A percentile compares a stretch with the other conserved stretches of the same genome.
These are phyloP conservation scores for Stagonosporopsis cucurbitacearum DNA, from an alignment of 2,329 filamentous ascomycete genomes.

Conservation along the genomic window DNA sequence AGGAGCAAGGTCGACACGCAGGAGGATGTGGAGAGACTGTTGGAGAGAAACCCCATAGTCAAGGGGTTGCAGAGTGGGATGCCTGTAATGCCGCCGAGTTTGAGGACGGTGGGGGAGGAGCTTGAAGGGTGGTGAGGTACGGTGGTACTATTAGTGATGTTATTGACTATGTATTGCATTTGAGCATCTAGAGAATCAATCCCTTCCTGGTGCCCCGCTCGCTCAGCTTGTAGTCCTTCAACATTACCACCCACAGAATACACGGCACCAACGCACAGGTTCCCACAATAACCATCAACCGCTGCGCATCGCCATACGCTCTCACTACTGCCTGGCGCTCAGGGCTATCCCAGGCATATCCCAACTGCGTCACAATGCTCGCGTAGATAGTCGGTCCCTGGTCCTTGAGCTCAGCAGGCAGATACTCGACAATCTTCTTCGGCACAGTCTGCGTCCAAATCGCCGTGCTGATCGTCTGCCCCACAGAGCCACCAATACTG, in stretches of 20 bases:
- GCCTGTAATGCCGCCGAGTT: constrained; percentile 37
- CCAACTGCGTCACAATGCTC: constrained; percentile 61
- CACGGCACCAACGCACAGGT: constrained; percentile 34
- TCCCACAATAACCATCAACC: constrained; percentile 39
- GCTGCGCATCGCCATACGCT: constrained; percentile 44
- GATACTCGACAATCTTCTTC: constrained; percentile 20
- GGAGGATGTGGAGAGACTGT: constrained; percentile 32
- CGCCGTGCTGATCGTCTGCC: constrained; percentile 62
- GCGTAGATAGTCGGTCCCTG: constrained; percentile 33
- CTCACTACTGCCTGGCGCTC: constrained; percentile 50
- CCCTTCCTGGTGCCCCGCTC: constrained; percentile 14
- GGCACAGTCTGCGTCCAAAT: constrained; percentile 68
- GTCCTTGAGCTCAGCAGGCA: constrained; percentile 22
- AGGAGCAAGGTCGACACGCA: constrained; percentile 34
- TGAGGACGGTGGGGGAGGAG: constrained; percentile 34
- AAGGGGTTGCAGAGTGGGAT: constrained; percentile 41
- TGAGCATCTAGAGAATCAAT: neutral
- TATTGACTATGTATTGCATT: neutral
- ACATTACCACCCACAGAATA: constrained; percentile 29
- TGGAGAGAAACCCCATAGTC: constrained; percentile 37
- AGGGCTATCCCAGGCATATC: constrained; percentile 56
- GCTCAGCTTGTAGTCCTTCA: constrained; percentile 30
- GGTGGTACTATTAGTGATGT: neutral
- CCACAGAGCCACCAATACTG: constrained; percentile 57
- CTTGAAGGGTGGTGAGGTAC: constrained; percentile 36